phyloP scores from a whole-genome alignment of 768 basidiomycete genomes.

The Gyrodon lividus region DNA sequence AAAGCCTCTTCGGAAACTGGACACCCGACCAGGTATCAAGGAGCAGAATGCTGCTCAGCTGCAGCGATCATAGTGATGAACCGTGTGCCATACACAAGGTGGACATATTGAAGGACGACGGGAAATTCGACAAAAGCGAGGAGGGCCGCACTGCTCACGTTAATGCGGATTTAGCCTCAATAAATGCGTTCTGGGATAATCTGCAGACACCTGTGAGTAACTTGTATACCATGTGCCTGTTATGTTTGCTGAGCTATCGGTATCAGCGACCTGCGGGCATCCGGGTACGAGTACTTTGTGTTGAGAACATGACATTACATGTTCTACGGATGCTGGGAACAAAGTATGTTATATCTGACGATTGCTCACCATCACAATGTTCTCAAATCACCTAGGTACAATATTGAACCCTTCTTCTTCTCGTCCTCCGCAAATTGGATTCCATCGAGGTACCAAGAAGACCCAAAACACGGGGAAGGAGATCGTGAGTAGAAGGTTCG shows the following conservation, averaged over 20 bases:
- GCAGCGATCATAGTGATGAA: conserved; percentile 1
- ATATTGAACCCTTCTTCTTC: conserved; percentile 46
- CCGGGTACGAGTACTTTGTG: conserved; percentile 35
- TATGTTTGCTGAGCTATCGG: background rate
- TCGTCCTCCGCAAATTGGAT: conserved; percentile 43
- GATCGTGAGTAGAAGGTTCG: conserved; percentile 36
- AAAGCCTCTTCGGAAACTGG: conserved; percentile 57
- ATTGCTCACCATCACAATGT: background rate
- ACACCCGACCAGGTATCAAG: conserved; percentile 40
- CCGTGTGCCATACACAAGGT: conserved; percentile 21
- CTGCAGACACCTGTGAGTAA: conserved; percentile 27
- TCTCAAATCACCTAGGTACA: conserved; percentile 30
- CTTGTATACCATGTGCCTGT: background rate
- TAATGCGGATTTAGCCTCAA: conserved; percentile 8
- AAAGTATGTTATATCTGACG: conserved; percentile 21
- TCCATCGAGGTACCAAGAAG: conserved; percentile 43
- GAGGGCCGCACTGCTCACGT: conserved; percentile 9
- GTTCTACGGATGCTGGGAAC: conserved; percentile 39
- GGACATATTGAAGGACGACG: conserved; percentile 17
- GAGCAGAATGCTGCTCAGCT: conserved; percentile 34
- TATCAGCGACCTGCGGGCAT: conserved; percentile 22
- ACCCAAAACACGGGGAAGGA: conserved; percentile 20
- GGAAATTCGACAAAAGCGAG: conserved; percentile 15
- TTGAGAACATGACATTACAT: conserved; percentile 34
- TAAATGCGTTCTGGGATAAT: conserved; percentile 27